Percentiles rank a stretch among this genome's conserved stretches.
Evolutionary conservation across 1,284 basidiomycete species (phyloP).

Genomic region (Fomitopsis pinicola): DNA sequence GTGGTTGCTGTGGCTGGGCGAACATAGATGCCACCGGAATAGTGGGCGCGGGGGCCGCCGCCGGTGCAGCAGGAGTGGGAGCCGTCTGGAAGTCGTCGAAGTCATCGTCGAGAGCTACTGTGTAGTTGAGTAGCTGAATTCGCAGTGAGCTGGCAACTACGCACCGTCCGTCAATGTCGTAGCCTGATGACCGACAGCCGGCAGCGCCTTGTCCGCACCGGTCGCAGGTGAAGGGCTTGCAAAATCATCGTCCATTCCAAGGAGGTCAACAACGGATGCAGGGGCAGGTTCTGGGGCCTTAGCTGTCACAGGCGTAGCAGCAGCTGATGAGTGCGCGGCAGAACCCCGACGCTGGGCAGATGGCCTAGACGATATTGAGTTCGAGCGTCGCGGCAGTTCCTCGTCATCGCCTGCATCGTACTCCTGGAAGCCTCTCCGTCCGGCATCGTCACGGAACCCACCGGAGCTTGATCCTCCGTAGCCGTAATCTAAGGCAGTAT

Average conservation of each 20-base stretch:
- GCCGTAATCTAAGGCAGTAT: conserved; percentile 25
- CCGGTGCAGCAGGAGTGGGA: conserved; percentile 37
- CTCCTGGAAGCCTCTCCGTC: conserved; percentile 75
- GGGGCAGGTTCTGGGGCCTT: conserved; percentile 31
- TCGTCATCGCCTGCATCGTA: conserved; percentile 98
- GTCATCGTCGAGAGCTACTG: conserved; percentile 59
- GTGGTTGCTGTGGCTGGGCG: conserved; percentile 11
- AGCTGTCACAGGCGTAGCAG: conserved; percentile 39
- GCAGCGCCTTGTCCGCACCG: conserved; percentile 51
- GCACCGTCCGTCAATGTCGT: conserved; percentile 37
- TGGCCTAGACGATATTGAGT: conserved; percentile 25
- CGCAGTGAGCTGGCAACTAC: not conserved
- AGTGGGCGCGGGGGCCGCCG: conserved; percentile 28
- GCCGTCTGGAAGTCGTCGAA: conserved; percentile 91
- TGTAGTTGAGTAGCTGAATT: not conserved
- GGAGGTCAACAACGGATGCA: conserved; percentile 28
- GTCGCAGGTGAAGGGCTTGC: conserved; percentile 26
- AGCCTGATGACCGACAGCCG: conserved; percentile 31
- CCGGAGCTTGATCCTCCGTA: conserved; percentile 23
- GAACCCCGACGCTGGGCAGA: conserved; percentile 27
- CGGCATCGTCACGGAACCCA: conserved; percentile 55
- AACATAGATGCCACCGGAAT: conserved; percentile 15
- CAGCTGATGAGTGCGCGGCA: conserved; percentile 33
- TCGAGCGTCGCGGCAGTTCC: conserved; percentile 38
- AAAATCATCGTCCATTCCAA: conserved; percentile 69